Conservation (phyloP, 805 yeast genomes). For the Wickerhamomyces mucosus region DNA sequence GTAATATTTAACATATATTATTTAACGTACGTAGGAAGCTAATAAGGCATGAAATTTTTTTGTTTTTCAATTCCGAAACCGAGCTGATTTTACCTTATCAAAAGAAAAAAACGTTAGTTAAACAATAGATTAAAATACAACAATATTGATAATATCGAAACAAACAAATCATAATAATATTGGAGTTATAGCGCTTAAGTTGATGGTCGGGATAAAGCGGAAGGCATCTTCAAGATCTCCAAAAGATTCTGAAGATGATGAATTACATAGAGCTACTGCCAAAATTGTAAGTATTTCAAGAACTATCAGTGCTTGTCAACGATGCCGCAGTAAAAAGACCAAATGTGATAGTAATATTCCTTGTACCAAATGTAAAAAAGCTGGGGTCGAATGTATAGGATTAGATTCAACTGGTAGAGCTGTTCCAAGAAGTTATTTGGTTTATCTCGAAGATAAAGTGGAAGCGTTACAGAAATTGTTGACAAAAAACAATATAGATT, state of each 20-base stretch:
- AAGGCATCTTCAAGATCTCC: neutral
- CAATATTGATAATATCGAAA: too few relatives aligned
- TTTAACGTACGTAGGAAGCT: too few relatives aligned
- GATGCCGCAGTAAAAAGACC: constrained; percentile 65
- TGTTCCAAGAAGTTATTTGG: constrained; percentile 71
- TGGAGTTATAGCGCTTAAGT: too few relatives aligned
- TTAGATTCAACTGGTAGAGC: constrained; percentile 83
- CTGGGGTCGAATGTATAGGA: constrained; percentile 69
- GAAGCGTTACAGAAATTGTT: constrained; percentile 45
- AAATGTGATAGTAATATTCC: constrained; percentile 55
- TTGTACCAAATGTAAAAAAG: constrained; percentile 46
- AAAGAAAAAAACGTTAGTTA: too few relatives aligned
- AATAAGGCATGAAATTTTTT: too few relatives aligned
- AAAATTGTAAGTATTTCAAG: constrained; percentile 19
- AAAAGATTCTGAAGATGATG: neutral
- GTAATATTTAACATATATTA: too few relatives aligned
- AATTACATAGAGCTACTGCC: neutral
- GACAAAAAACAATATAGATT: constrained; percentile 31
- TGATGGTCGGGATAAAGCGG: too few relatives aligned
- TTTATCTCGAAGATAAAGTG: constrained; percentile 60
- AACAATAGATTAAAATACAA: too few relatives aligned
- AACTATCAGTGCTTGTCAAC: constrained; percentile 74
- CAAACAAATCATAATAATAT: too few relatives aligned
- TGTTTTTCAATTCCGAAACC: too few relatives aligned
- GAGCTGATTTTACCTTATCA: too few relatives aligned